Conservation (phyloP, 176 grass and related monocot species). For the Oryza meyeriana region DNA sequence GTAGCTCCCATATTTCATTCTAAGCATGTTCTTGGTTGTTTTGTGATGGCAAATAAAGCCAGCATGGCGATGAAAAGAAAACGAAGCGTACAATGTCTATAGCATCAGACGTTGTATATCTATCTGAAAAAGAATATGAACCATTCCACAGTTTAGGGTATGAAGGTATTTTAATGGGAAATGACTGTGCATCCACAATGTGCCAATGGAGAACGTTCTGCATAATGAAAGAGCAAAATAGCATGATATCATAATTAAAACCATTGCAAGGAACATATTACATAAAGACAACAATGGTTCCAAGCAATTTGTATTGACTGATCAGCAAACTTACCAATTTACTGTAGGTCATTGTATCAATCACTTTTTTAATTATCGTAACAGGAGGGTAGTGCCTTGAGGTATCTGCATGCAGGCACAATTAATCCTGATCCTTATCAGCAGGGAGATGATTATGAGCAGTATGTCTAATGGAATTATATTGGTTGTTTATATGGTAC, state of each 20-base stretch:
- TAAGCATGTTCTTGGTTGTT: background rate
- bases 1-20: background rate
- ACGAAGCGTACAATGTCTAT: conserved; percentile 80
- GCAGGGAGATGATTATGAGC: background rate
- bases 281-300: conserved; percentile 11
- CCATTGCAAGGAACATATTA: conserved; percentile 10
- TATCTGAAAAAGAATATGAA: conserved; percentile 85
- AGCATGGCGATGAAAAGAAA: conserved; percentile 21
- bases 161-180: conserved; percentile 94
- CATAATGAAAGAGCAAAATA: conserved; percentile 10
- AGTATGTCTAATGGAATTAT: background rate
- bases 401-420: conserved; percentile 61
- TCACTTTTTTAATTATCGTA: conserved; percentile 72
- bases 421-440: background rate
- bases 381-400: conserved; percentile 80
- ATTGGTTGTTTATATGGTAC: background rate
- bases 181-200: conserved; percentile 79
- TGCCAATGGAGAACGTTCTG: conserved; percentile 99
- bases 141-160: conserved; percentile 82
- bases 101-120: conserved; percentile 87
- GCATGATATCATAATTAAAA: conserved; percentile 18
- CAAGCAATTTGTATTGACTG: conserved; percentile 5
- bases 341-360: conserved; percentile 97
- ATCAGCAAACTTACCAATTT: conserved; percentile 67
- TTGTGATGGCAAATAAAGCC: background rate